phyloP scores from a whole-genome alignment of 768 basidiomycete species.

The Paxillus involutus region DNA sequence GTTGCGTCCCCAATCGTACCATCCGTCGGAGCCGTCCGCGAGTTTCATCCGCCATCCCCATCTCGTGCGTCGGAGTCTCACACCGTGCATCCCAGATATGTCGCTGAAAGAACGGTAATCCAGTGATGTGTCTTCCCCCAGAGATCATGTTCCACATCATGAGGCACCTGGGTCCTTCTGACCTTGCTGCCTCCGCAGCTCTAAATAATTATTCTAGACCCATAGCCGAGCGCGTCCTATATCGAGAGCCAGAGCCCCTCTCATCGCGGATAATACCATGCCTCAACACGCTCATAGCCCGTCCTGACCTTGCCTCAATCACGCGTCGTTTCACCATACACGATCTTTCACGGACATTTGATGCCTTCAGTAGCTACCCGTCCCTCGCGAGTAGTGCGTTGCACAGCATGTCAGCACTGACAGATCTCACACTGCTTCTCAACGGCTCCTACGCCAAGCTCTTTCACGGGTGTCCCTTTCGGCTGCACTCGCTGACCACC shows the following conservation, averaged over 20 bases:
- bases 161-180: neutral
- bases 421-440: conserved; percentile 24
- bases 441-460: conserved; percentile 18
- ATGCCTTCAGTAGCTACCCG: conserved; percentile 2
- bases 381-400: conserved; percentile 20
- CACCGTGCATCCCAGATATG: neutral
- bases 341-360: conserved; percentile 1
- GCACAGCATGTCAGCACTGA: conserved; percentile 20
- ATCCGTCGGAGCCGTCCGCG: neutral
- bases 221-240: conserved; percentile 8
- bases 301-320: conserved; percentile 8
- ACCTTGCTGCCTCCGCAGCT: conserved; percentile 1
- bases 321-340: conserved; percentile 4
- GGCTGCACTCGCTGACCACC: conserved; percentile 21
- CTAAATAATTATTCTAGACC: conserved; percentile 1
- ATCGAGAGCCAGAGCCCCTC: conserved; percentile 5
- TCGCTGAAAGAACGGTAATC: neutral
- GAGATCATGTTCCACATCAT: conserved; percentile 12
- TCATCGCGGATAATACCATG: conserved; percentile 5
- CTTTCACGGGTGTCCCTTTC: conserved; percentile 22
- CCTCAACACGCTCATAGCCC: conserved; percentile 6
- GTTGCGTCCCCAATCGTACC: neutral
- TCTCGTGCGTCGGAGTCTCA: neutral
- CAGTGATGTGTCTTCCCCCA: conserved; percentile 3
- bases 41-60: neutral